Evolutionary conservation across 306 rosid genomes (phyloP), one percentile per base, ranked within the genome.

Genomic region (Inga laurina): DNA sequence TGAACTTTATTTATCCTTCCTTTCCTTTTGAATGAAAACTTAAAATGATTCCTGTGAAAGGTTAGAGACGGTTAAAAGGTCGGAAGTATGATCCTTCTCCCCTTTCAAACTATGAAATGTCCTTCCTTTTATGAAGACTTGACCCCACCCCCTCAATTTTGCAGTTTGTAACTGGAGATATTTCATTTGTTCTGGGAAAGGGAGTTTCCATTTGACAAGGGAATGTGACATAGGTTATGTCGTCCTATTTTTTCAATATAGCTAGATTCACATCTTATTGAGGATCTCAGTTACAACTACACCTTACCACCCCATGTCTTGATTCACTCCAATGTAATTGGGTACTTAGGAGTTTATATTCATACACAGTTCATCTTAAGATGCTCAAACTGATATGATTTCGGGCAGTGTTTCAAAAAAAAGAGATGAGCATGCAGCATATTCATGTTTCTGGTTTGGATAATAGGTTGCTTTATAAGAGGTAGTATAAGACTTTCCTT

Each of bases 11-110:
- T 54, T 70, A n/a, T 77, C 57, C 62, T 43, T 64, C 74, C 52
- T 78, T 81, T 37, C 76, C 70, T 71, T 48, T 52, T 44, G 74
- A 80, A 52, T 74, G 68, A 74, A 74, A 78, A 41, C 37, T 77
- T 79, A 72, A 67, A 73, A 52, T 57, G 68, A 15, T 86, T 75
- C 59, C n/a, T 24, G 35, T 82, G 73, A 74, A 84, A 88, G 83
- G 48, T 81, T 86, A 96, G 98, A 97, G 97, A 45, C 88, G 82
- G 72, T 91, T 96, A 79, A 96, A 87, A 87, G 92, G 90, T 83
- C 69, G 30, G 51, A 69, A 79, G 75, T 81, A 77, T 66, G 70
- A 52, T 21, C 35, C n/a, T 79, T 49, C 61, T 43, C 56, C 73
- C 51, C 75, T 81, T 37, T 72, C 69, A 27, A 27, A 52, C 27